Conservation (phyloP, 164 flowering plant genomes). For the Stephania yunnanensis region DNA sequence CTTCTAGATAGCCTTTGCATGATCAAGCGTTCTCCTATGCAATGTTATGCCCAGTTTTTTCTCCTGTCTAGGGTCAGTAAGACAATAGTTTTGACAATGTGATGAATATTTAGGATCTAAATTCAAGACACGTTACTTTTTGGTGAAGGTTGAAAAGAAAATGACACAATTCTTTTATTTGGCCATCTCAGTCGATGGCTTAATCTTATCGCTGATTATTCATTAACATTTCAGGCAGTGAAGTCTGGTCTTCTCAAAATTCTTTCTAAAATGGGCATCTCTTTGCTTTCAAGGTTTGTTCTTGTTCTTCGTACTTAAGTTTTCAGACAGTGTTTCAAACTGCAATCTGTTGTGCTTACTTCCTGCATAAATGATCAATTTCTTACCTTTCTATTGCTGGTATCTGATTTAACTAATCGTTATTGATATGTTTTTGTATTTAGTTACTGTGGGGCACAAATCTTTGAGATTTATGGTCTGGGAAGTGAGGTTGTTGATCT, state of each 20-base stretch:
- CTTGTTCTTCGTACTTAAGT: neutral
- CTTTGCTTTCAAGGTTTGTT: constrained; percentile 86
- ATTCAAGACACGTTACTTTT: neutral
- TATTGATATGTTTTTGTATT: constrained; percentile 11
- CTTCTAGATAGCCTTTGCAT: neutral
- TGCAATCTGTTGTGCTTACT: neutral
- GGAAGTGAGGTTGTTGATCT: constrained; percentile 86
- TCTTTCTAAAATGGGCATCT: constrained; percentile 98
- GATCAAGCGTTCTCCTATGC: neutral
- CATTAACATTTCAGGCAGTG: constrained; percentile 58
- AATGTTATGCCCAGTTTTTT: neutral
- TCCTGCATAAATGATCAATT: neutral
- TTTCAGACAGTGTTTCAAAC: neutral
- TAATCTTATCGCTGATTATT: neutral
- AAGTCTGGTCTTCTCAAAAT: constrained; percentile 90
- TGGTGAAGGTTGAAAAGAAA: neutral
- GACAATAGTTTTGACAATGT: neutral
- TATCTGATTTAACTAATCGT: neutral
- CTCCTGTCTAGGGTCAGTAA: neutral
- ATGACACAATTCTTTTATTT: neutral
- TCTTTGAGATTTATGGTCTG: constrained; percentile 95
- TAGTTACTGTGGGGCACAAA: constrained; percentile 99
- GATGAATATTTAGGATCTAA: neutral
- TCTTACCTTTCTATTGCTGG: neutral
- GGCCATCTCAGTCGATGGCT: neutral